These are phyloP conservation scores for Ashbya aceris DNA, from an alignment of 1,139 yeast species.

Conservation along the genomic window DNA sequence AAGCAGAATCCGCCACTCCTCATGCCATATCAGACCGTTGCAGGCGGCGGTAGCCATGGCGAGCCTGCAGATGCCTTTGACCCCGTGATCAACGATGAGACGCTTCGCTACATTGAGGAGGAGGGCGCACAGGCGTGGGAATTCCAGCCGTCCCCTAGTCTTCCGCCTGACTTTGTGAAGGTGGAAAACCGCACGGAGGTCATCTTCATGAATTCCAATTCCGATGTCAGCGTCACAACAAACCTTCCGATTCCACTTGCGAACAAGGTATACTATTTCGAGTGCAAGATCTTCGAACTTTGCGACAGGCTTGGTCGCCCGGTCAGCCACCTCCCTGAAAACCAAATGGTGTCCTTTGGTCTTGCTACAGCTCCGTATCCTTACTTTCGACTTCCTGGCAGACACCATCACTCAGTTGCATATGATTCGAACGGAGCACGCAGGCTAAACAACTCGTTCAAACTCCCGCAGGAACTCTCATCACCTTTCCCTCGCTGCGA, in stretches of 20 bases:
- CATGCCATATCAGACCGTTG: conserved; percentile 33
- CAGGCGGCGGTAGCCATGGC: conserved; percentile 24
- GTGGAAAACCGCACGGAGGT: conserved; percentile 71
- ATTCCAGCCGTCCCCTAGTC: conserved; percentile 61
- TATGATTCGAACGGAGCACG: conserved; percentile 79
- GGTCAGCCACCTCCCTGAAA: conserved; percentile 22
- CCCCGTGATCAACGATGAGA: conserved; percentile 43
- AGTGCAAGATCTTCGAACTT: conserved; percentile 56
- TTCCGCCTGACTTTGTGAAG: conserved; percentile 48
- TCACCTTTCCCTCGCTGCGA: conserved; percentile 67
- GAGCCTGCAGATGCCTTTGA: conserved; percentile 32
- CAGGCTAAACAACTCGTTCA: conserved; percentile 71
- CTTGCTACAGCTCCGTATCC: conserved; percentile 87
- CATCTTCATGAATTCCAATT: conserved; percentile 56
- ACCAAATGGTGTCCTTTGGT: conserved; percentile 53
- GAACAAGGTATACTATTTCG: conserved; percentile 87
- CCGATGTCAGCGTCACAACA: conserved; percentile 71
- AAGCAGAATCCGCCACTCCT: conserved; percentile 45
- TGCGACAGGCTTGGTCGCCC: conserved; percentile 34
- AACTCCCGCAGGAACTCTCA: conserved; percentile 40
- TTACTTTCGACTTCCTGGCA: conserved; percentile 67
- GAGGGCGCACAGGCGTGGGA: conserved; percentile 94
- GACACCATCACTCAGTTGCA: conserved; percentile 71
- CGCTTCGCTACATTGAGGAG: conserved; percentile 56
- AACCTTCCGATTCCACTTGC: conserved; percentile 80